Percentiles rank a stretch among this genome's conserved stretches.
Conservation (phyloP, 1,139 yeast genomes). For the Kodamaea fungicola region DNA sequence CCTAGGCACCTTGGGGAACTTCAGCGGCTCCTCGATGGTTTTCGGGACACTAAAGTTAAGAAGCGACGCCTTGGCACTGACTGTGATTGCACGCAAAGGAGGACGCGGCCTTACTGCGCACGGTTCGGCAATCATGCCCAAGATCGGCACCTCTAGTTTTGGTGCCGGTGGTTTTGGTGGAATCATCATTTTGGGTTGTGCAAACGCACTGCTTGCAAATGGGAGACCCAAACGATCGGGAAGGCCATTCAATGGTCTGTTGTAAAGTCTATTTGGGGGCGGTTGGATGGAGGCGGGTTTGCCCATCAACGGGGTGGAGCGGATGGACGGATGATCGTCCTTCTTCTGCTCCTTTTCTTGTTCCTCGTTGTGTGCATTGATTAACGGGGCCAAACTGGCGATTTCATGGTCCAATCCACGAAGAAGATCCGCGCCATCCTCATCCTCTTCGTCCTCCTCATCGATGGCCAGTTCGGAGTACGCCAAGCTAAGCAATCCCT, state of each 20-base stretch:
- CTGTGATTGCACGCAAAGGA: slow-evolving; percentile 25
- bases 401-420: slow-evolving; percentile 39
- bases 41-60: slow-evolving; percentile 35
- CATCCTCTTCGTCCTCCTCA: slow-evolving; percentile 28
- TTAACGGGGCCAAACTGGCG: slow-evolving; percentile 37
- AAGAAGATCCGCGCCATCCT: slow-evolving; percentile 23
- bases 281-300: slow-evolving; percentile 49
- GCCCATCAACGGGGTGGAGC: slow-evolving; percentile 35
- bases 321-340: background rate
- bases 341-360: slow-evolving; percentile 16
- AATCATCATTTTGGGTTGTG: slow-evolving; percentile 12
- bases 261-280: slow-evolving; percentile 37
- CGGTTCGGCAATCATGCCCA: slow-evolving; percentile 21
- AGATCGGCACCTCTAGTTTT: slow-evolving; percentile 34
- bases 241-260: slow-evolving; percentile 11
- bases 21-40: slow-evolving; percentile 28
- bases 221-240: slow-evolving; percentile 3
- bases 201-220: slow-evolving; percentile 1
- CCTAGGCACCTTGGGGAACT: slow-evolving; percentile 49
- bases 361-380: slow-evolving; percentile 34
- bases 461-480: slow-evolving; percentile 29
- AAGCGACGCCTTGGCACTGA: slow-evolving; percentile 18
- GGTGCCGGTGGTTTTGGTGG: slow-evolving; percentile 37
- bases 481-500: slow-evolving; percentile 18
- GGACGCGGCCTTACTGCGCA: slow-evolving; percentile 16